Evolutionary conservation across 129 eudicot species (phyloP), one percentile per base, ranked within the genome.

Genomic region (Dittrichia graveolens): DNA sequence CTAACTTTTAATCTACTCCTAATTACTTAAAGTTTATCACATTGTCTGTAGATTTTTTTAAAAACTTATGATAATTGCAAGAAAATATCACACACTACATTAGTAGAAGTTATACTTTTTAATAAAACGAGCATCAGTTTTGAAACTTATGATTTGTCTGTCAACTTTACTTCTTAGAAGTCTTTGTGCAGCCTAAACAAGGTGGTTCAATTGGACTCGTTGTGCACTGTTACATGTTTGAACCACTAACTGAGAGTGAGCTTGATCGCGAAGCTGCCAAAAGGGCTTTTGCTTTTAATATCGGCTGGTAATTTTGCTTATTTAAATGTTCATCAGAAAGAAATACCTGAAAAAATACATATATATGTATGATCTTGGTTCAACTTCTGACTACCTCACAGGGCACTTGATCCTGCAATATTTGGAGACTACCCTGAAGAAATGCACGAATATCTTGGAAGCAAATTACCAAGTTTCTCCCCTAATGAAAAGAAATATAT

Each of bases 361-460:
- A 41, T 8, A 0, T 18, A 7, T 2, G 19, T 39, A 61, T 24
- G 68, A 31, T 24, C 0, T 14, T 52, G 19, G 11, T 61, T 78
- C 55, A 35, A 70, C 11, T 31, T 70, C 16, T 78, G 42, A 12
- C 53, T 13, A 9, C 37, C 7, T 50, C 75, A 52, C 73, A 93
- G 98, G 98, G 35, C 56, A 8, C 75, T 85, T 41, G 96, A 92
- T 81, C 95, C 98, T 5, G 43, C 91, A 42, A 72, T 90, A 35
- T 82, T 83, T 60, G 96, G 98, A 39, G 89, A 87, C 31, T 94
- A 90, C 75, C 98, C 98, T 35, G 65, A 81, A 57, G 90, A 87
- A 83, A 90, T 93, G 95, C 85, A 38, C 7, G 71, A 67, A 10
- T 76, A 73, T 64, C 89, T 57, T 8, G 92, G 95, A 68, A 80